Conservation (phyloP, 805 yeast species). For the Dipodascus albidus region DNA sequence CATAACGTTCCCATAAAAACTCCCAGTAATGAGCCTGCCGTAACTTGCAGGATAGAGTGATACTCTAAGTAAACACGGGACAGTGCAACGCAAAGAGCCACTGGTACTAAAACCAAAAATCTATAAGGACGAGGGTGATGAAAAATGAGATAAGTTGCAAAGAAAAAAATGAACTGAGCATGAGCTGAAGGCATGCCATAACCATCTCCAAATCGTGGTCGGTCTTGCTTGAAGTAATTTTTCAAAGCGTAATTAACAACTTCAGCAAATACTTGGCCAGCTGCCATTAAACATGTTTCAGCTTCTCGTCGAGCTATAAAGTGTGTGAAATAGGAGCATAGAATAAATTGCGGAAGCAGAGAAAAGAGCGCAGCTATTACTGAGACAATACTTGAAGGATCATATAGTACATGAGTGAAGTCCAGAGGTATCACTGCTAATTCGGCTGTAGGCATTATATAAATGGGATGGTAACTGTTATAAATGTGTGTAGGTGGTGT, state of each 20-base stretch:
- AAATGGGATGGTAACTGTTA: conserved; percentile 10
- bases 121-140: conserved; percentile 18
- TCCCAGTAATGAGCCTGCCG: conserved; percentile 63
- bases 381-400: conserved; percentile 52
- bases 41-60: conserved; percentile 63
- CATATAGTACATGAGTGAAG: conserved; percentile 74
- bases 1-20: conserved; percentile 44
- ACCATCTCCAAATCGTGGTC: conserved; percentile 52
- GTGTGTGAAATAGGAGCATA: conserved; percentile 76
- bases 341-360: conserved; percentile 64
- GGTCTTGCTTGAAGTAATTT: conserved; percentile 48
- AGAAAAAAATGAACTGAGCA: conserved; percentile 89
- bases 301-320: conserved; percentile 72
- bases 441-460: conserved; percentile 1
- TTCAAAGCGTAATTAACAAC: conserved; percentile 59
- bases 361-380: conserved; percentile 59
- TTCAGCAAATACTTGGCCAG: conserved; percentile 78
- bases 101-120: conserved; percentile 10
- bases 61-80: conserved; percentile 73
- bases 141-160: conserved; percentile 30
- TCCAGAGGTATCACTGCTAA: conserved; percentile 48
- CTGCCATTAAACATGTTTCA: conserved; percentile 73
- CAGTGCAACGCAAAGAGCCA: conserved; percentile 38
- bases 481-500: too few species aligned
- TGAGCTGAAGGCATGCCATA: conserved; percentile 98